These are phyloP conservation scores for Agaricus sinodeliciosus DNA, from an alignment of 768 basidiomycete species.

Conservation along the genomic window DNA sequence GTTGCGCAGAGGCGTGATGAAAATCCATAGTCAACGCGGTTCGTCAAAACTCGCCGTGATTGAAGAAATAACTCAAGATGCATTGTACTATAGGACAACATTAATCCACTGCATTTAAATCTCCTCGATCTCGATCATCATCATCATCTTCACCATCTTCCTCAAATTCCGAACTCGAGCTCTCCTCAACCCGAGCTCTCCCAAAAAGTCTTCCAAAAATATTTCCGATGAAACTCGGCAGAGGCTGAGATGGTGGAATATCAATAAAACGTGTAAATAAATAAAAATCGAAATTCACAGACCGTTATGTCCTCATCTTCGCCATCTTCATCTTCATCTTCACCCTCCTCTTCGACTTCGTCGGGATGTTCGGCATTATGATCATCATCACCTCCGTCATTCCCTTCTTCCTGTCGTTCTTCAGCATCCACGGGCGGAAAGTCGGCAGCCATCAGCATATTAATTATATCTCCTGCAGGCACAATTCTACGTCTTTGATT, in stretches of 20 bases:
- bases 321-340: slow-evolving; percentile 33
- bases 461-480: slow-evolving; percentile 19
- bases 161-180: slow-evolving; percentile 29
- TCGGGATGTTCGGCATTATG: slow-evolving; percentile 34
- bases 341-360: slow-evolving; percentile 27
- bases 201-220: slow-evolving; percentile 58
- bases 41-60: too few species aligned
- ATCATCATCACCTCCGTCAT: slow-evolving; percentile 36
- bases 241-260: slow-evolving; percentile 31
- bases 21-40: too few species aligned
- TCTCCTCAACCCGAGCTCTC: slow-evolving; percentile 22
- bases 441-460: slow-evolving; percentile 13
- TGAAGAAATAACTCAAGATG: too few species aligned
- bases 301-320: slow-evolving; percentile 36
- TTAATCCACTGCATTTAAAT: slow-evolving; percentile 10
- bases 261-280: not conserved
- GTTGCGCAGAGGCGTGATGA: too few species aligned
- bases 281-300: slow-evolving; percentile 16
- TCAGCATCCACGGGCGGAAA: slow-evolving; percentile 17
- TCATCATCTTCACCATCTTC: slow-evolving; percentile 23
- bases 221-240: slow-evolving; percentile 55
- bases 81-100: not conserved
- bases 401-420: slow-evolving; percentile 25
- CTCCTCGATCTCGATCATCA: not conserved
- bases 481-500: too few species aligned